These are phyloP conservation scores for Pleodorina starrii DNA, from an alignment of 139 green algal genomes.

Conservation along the genomic window DNA sequence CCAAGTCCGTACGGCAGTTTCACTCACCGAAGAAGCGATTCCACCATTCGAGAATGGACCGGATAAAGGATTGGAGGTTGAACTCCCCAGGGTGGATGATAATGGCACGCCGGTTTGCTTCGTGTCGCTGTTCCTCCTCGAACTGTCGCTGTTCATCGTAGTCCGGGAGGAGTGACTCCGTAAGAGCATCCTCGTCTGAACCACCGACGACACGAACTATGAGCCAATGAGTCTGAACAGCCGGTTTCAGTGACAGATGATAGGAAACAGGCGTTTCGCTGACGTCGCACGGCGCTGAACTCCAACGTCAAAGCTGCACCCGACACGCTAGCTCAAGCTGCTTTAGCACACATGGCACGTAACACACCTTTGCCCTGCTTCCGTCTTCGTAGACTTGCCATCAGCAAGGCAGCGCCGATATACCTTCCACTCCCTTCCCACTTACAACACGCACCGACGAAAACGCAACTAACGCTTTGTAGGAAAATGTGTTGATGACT, in stretches of 20 bases:
- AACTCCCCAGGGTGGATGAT: slow-evolving; percentile 37
- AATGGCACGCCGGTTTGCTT: slow-evolving; percentile 9
- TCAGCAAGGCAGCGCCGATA: background rate
- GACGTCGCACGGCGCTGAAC: too few relatives aligned
- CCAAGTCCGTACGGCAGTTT: background rate
- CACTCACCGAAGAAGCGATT: slow-evolving; percentile 30
- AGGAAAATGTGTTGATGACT: too few relatives aligned
- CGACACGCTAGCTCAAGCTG: too few relatives aligned
- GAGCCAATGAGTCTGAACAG: too few relatives aligned
- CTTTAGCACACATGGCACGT: too few relatives aligned
- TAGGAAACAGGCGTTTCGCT: too few relatives aligned
- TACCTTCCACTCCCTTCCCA: background rate
- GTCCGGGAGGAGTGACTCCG: slow-evolving; percentile 19
- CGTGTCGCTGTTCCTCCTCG: background rate
- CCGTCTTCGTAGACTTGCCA: background rate
- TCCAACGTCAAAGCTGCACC: too few relatives aligned
- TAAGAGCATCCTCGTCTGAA: slow-evolving; percentile 34
- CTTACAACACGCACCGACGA: too few relatives aligned
- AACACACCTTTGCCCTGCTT: background rate
- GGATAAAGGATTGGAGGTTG: slow-evolving; percentile 8
- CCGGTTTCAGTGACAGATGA: too few relatives aligned
- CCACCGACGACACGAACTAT: background rate
- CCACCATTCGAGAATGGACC: slow-evolving; percentile 40
- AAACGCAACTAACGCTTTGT: too few relatives aligned
- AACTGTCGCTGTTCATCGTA: background rate